Base-by-base conservation (phyloP, 345 rosid species). In the Draba incana region DNA sequence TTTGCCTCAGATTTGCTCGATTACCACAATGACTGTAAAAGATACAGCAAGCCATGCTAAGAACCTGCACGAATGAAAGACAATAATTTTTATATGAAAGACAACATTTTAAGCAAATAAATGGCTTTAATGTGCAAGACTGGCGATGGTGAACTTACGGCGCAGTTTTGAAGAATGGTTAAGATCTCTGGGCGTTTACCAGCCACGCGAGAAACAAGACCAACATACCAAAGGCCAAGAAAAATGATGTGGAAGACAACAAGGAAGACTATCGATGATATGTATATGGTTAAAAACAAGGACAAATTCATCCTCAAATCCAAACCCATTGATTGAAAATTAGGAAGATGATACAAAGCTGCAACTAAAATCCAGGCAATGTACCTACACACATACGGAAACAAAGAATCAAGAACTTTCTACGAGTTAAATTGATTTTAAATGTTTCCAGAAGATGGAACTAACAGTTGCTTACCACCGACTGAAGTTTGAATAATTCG, bases 271-370 rank as follows among this genome's bases (percentile, higher is more conserved):
- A 94, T 81, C 15, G 99, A 94, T 68, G 97, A 83, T 42, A 94
- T 65, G 71, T 78, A 89, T 38, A 94, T 91, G 13, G 96, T 87
- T 82, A 94, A 73, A 79, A 91, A 94, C 81, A 94, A 76, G 49
- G 99, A 94, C 79, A 94, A 81, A 83, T 94, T 94, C 99, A 94
- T 94, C 88, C 99, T 91, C 90, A 94, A 58, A 80, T 94, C 99
- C 71, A 94, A 81, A 77, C 99, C 99, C 99, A 94, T 94, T 56
- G 98, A 91, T 83, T 85, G 99, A 81, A 94, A 91, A 83, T 97
- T 94, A 56, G 99, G 99, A 74, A 94, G 96, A 79, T 94, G 99
- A 77, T 94, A 94, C 81, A 94, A 43, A 79, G 99, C 95, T 37
- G 99, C 99, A 75, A 91, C 85, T 79, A 88, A 87, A 85, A 94